Evolutionary conservation across 768 basidiomycete genomes (phyloP).

Genomic region (Pleurotus salmoneostramineus): DNA sequence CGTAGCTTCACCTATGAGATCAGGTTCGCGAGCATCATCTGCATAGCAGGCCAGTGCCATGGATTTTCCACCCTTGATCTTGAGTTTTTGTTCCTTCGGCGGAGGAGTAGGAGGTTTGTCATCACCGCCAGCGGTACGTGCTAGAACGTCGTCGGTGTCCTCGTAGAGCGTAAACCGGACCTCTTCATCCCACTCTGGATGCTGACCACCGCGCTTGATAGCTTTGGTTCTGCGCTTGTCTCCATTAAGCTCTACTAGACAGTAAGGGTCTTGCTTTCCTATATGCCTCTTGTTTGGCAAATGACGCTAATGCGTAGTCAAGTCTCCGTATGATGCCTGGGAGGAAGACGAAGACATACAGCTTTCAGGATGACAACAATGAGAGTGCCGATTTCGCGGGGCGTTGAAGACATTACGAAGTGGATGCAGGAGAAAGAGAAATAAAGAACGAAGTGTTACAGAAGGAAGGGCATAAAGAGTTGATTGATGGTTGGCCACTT

Average conservation of each 20-base stretch:
- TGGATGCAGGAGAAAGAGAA: slow-evolving; percentile 1
- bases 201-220: slow-evolving; percentile 96
- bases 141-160: slow-evolving; percentile 55
- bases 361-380: slow-evolving; percentile 93
- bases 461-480: slow-evolving; percentile 8
- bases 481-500: background rate
- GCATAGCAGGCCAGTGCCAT: slow-evolving; percentile 90
- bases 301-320: slow-evolving; percentile 54
- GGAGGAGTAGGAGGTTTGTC: slow-evolving; percentile 64
- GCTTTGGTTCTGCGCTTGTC: slow-evolving; percentile 87
- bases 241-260: slow-evolving; percentile 70
- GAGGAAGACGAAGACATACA: slow-evolving; percentile 44
- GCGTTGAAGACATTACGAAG: slow-evolving; percentile 49
- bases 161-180: slow-evolving; percentile 88
- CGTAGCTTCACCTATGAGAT: slow-evolving; percentile 87
- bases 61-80: slow-evolving; percentile 66
- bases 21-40: slow-evolving; percentile 93
- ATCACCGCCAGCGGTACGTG: slow-evolving; percentile 33
- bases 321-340: too few species aligned
- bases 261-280: slow-evolving; percentile 98
- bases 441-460: slow-evolving; percentile 2
- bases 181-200: slow-evolving; percentile 99
- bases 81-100: slow-evolving; percentile 48
- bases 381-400: slow-evolving; percentile 86
- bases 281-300: slow-evolving; percentile 89